Conservation (phyloP, 2,329 filamentous ascomycete genomes). For the Cyphellophora europaea region DNA sequence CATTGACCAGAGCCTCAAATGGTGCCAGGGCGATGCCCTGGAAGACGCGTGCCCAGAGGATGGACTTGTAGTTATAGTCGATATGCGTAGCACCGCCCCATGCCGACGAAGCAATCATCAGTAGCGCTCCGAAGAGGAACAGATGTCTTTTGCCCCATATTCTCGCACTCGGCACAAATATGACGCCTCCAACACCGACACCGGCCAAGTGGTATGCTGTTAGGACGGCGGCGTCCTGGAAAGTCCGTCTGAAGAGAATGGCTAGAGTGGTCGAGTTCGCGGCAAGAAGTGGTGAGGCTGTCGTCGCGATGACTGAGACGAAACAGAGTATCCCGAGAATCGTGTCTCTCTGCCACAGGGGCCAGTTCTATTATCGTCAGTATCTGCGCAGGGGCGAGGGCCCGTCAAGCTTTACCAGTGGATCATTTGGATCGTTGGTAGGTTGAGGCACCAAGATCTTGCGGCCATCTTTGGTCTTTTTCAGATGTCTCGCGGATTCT, state of each 20-base stretch:
- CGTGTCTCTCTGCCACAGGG: conserved; percentile 72
- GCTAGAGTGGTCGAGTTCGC: conserved; percentile 76
- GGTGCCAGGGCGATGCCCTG: conserved; percentile 82
- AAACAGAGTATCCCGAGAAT: conserved; percentile 72
- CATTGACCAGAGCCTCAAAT: conserved; percentile 84
- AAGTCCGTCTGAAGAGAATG: conserved; percentile 53
- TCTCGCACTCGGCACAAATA: conserved; percentile 78
- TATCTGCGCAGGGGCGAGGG: conserved; percentile 2
- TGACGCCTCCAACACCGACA: conserved; percentile 68
- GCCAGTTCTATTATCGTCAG: conserved; percentile 57
- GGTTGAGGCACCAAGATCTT: conserved; percentile 87
- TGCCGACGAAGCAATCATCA: conserved; percentile 63
- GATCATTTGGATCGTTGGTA: conserved; percentile 83
- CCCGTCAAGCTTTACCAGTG: conserved; percentile 56
- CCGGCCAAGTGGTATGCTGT: conserved; percentile 84
- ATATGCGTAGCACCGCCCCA: conserved; percentile 62
- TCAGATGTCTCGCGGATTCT: conserved; percentile 42
- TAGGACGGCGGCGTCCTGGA: conserved; percentile 69
- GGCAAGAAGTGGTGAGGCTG: conserved; percentile 76
- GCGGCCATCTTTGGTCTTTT: conserved; percentile 61
- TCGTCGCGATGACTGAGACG: conserved; percentile 72
- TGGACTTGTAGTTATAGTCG: conserved; percentile 57
- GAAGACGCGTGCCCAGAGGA: conserved; percentile 70
- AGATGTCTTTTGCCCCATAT: conserved; percentile 90
- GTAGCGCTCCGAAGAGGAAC: conserved; percentile 66